A percentile compares a stretch with the other conserved stretches of the same genome.
Evolutionary conservation across 164 flowering plant species (phyloP).

Genomic region (Liquidambar formosana): DNA sequence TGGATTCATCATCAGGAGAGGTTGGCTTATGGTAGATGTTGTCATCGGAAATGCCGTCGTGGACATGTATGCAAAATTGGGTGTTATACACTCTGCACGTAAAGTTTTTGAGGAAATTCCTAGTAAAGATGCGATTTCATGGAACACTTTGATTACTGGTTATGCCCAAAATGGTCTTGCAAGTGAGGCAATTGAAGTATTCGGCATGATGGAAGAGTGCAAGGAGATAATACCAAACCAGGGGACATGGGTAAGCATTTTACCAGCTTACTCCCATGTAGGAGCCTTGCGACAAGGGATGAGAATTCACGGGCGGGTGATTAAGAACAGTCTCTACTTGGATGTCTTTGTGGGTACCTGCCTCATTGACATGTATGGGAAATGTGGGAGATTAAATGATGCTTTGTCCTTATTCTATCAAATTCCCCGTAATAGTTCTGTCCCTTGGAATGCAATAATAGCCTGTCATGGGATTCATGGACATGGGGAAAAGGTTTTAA

Average conservation of each 20-base stretch:
- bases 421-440: constrained; percentile 39
- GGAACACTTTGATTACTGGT: constrained; percentile 73
- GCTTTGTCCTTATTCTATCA: constrained; percentile 45
- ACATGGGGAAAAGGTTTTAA: constrained; percentile 43
- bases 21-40: constrained; percentile 40
- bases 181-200: constrained; percentile 55
- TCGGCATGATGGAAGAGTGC: constrained; percentile 33
- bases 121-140: constrained; percentile 56
- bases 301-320: constrained; percentile 44
- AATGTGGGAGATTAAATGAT: constrained; percentile 64
- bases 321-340: constrained; percentile 35
- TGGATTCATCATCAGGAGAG: constrained; percentile 42
- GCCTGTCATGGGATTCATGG: constrained; percentile 69
- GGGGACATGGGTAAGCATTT: constrained; percentile 64
- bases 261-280: constrained; percentile 66
- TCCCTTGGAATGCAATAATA: constrained; percentile 68
- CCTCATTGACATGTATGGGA: constrained; percentile 69
- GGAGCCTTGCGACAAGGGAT: constrained; percentile 63
- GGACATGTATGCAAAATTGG: constrained; percentile 76
- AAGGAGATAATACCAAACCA: constrained; percentile 42
- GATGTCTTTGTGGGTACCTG: constrained; percentile 63
- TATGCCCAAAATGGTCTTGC: constrained; percentile 74
- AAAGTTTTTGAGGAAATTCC: constrained; percentile 48
- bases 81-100: constrained; percentile 40
- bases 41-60: constrained; percentile 60